Conservation (phyloP, 495 filamentous ascomycete genomes). For the Tuber borchii region DNA sequence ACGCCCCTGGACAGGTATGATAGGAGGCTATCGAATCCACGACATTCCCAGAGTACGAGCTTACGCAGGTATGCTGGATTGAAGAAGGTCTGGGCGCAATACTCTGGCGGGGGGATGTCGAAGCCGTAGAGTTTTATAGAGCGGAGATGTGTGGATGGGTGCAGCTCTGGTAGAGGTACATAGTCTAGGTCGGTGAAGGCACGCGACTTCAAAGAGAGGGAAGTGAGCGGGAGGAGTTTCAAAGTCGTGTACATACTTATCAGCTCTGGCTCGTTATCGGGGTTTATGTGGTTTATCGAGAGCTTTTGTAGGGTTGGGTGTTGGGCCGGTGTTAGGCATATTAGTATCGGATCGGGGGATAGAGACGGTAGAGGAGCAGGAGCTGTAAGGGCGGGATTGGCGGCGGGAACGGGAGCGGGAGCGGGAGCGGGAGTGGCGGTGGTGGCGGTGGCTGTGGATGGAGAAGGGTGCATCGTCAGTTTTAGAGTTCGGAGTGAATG, state of each 20-base stretch:
- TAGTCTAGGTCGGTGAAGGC: not conserved
- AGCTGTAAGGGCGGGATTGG: not conserved
- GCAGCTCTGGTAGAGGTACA: not conserved
- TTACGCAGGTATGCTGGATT: not conserved
- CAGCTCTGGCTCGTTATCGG: not conserved
- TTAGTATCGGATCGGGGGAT: not conserved
- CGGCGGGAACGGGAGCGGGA: not conserved
- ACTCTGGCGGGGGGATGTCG: not conserved
- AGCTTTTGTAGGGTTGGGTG: not conserved
- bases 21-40: conserved; percentile 1
- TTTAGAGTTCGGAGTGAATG: not conserved
- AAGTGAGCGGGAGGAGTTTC: not conserved
- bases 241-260: conserved; percentile 1
- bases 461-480: not conserved
- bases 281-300: not conserved
- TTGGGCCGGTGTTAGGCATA: not conserved
- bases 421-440: not conserved
- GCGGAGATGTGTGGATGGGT: not conserved
- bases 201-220: not conserved
- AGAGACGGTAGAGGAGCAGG: not conserved
- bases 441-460: not conserved
- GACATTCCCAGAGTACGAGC: not conserved
- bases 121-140: conserved; percentile 3
- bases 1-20: not conserved
- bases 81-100: not conserved